phyloP scores from a whole-genome alignment of 2,329 filamentous ascomycete species.

The Bretziella fagacearum region DNA sequence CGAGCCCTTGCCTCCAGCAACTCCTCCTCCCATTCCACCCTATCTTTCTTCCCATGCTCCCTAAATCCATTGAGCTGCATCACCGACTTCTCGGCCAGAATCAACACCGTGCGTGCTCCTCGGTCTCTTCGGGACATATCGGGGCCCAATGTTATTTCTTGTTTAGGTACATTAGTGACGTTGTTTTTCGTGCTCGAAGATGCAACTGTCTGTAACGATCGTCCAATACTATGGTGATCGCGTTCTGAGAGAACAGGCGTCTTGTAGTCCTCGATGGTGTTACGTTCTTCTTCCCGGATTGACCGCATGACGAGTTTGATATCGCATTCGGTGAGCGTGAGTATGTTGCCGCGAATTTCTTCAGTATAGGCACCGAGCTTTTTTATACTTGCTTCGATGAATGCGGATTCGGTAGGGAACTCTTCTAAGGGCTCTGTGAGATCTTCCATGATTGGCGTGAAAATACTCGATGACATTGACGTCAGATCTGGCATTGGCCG shows the following conservation, averaged over 20 bases:
- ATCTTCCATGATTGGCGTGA: conserved; percentile 21
- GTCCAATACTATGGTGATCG: too few species aligned
- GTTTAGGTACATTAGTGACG: background rate
- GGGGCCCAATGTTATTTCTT: conserved; percentile 3
- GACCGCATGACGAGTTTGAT: conserved; percentile 5
- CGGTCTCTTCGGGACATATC: conserved; percentile 7
- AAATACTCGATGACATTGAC: conserved; percentile 21
- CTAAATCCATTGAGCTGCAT: conserved; percentile 13
- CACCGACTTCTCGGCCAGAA: conserved; percentile 12
- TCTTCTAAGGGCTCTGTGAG: conserved; percentile 16
- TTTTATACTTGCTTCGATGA: conserved; percentile 5
- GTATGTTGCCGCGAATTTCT: conserved; percentile 13
- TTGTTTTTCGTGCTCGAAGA: too few species aligned
- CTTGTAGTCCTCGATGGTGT: too few species aligned
- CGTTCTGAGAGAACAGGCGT: too few species aligned
- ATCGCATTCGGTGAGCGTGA: conserved; percentile 10
- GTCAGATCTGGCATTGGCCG: conserved; percentile 16
- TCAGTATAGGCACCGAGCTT: conserved; percentile 13
- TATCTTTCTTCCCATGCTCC: conserved; percentile 4
- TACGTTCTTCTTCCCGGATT: too few species aligned
- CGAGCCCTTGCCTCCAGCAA: background rate
- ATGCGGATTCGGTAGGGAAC: conserved; percentile 11
- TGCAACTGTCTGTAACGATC: too few species aligned
- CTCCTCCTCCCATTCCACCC: conserved; percentile 1
- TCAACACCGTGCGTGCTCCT: conserved; percentile 3